These are phyloP conservation scores for Xylaria sp. DNA, from an alignment of 2,329 filamentous ascomycete genomes.

Conservation along the genomic window DNA sequence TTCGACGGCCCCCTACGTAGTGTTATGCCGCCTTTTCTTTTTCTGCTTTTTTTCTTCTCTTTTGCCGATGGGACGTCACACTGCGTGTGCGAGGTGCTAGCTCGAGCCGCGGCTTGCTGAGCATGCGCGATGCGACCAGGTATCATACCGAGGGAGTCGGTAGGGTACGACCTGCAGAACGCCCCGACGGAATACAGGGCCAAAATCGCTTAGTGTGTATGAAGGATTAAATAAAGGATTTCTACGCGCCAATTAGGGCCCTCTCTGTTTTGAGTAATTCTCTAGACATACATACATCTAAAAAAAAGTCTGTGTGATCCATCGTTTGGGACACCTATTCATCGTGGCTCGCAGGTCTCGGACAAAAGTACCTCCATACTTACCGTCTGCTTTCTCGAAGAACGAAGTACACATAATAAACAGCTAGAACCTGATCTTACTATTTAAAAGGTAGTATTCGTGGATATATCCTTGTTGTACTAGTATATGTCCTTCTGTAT, in stretches of 20 bases:
- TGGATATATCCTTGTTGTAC: neutral
- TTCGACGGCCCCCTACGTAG: neutral
- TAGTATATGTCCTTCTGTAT: neutral
- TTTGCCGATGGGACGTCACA: neutral
- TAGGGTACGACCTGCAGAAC: conserved; percentile 8
- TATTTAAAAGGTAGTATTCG: too few relatives aligned
- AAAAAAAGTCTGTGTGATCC: too few relatives aligned
- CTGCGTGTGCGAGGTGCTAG: conserved; percentile 6
- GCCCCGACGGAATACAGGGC: conserved; percentile 2
- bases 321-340: too few relatives aligned
- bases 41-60: neutral
- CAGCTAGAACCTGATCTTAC: too few relatives aligned
- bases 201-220: neutral
- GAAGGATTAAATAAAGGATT: too few relatives aligned
- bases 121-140: neutral
- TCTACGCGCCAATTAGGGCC: neutral
- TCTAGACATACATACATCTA: too few relatives aligned
- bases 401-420: too few relatives aligned
- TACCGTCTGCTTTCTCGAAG: too few relatives aligned
- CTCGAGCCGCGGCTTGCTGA: conserved; percentile 5
- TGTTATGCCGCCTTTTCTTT: neutral
- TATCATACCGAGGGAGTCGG: neutral
- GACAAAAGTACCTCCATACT: too few relatives aligned
- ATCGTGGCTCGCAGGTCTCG: too few relatives aligned
- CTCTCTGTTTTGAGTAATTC: neutral